phyloP scores from a whole-genome alignment of 2,329 filamentous ascomycete genomes.

The Xylaria sp. region DNA sequence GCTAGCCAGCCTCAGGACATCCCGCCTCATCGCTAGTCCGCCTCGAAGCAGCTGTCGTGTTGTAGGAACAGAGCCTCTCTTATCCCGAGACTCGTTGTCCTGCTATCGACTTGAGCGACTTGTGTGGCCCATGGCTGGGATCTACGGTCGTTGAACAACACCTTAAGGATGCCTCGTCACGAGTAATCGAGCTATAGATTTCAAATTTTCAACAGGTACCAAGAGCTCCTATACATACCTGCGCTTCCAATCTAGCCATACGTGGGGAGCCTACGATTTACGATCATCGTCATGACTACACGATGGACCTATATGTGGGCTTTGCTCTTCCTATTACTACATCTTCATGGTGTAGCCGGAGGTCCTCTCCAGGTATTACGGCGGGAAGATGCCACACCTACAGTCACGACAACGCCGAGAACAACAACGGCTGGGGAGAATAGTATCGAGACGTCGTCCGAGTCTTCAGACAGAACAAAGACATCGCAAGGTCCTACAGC shows the following conservation, averaged over 20 bases:
- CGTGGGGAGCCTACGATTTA: neutral
- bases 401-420: constrained; percentile 38
- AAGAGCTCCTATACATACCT: constrained; percentile 27
- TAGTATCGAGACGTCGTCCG: constrained; percentile 33
- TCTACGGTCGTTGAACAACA: constrained; percentile 27
- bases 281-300: constrained; percentile 49
- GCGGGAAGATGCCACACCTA: constrained; percentile 52
- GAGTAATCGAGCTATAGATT: constrained; percentile 32
- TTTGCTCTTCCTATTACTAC: constrained; percentile 54
- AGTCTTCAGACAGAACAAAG: constrained; percentile 29
- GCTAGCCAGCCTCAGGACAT: constrained; percentile 16
- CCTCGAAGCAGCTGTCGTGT: constrained; percentile 14
- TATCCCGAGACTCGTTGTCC: constrained; percentile 3
- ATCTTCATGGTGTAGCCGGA: constrained; percentile 53
- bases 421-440: constrained; percentile 38
- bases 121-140: constrained; percentile 13
- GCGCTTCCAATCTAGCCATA: constrained; percentile 1
- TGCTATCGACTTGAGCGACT: constrained; percentile 4
- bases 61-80: constrained; percentile 8
- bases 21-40: constrained; percentile 5
- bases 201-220: constrained; percentile 30
- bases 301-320: constrained; percentile 52
- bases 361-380: constrained; percentile 49
- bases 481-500: constrained; percentile 23
- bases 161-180: constrained; percentile 39